Percentiles rank a stretch among this genome's conserved stretches.
phyloP scores from a whole-genome alignment of 2,329 filamentous ascomycete species.

The Neoarthrinium moseri region DNA sequence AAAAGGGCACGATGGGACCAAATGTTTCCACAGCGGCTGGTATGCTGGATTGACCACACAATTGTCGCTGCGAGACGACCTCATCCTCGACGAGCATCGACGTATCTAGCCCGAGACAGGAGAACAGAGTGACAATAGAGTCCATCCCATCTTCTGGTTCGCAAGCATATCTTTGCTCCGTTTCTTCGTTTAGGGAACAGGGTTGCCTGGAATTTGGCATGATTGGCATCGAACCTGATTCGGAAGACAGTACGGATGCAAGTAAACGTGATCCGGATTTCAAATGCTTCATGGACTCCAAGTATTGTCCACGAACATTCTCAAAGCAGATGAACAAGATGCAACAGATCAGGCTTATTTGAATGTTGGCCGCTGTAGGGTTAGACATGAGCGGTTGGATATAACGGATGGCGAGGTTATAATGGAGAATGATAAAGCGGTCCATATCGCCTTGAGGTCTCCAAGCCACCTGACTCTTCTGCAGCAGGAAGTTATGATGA shows the following conservation, averaged over 20 bases:
- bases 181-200: too few relatives aligned
- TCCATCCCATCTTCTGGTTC: background rate
- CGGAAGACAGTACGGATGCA: background rate
- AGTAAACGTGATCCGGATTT: background rate
- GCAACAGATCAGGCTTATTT: background rate
- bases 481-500: background rate
- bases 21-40: too few relatives aligned
- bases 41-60: too few relatives aligned
- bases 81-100: background rate
- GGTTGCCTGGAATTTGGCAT: background rate
- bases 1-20: too few relatives aligned
- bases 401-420: background rate
- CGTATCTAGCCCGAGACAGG: background rate
- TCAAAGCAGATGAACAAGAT: conserved; percentile 2
- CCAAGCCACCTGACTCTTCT: background rate
- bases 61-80: too few relatives aligned
- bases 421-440: background rate
- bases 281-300: background rate
- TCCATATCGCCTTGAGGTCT: background rate
- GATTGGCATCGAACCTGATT: background rate
- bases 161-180: background rate
- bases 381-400: conserved; percentile 1
- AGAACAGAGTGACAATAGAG: background rate
- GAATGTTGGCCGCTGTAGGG: background rate
- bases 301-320: conserved; percentile 2